phyloP scores from a whole-genome alignment of 1,139 yeast species.

The Kurtzmaniella natalensis region DNA sequence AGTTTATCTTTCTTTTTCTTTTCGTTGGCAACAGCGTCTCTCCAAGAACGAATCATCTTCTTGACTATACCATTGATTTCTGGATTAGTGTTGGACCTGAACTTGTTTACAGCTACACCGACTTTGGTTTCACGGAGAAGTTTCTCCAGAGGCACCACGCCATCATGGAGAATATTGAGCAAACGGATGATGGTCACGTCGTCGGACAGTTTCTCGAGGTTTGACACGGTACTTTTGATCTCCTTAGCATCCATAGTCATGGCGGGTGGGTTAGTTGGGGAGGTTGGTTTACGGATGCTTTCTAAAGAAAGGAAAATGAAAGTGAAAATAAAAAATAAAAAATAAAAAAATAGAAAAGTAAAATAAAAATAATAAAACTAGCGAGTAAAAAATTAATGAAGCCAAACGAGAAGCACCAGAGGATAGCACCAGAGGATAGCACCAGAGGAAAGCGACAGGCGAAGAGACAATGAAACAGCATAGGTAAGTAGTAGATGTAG shows the following conservation, averaged over 20 bases:
- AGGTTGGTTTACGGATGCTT: neutral
- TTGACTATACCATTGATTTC: constrained; percentile 71
- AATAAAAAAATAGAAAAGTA: constrained; percentile 1
- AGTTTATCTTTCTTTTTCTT: constrained; percentile 43
- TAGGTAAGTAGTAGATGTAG: too few relatives aligned
- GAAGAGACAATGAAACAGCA: too few relatives aligned
- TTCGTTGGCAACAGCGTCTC: constrained; percentile 80
- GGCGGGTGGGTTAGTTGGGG: neutral
- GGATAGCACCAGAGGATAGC: too few relatives aligned
- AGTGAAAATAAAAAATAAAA: neutral
- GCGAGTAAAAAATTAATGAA: too few relatives aligned
- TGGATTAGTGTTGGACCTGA: constrained; percentile 61
- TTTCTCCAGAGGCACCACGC: constrained; percentile 80
- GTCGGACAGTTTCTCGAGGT: constrained; percentile 70
- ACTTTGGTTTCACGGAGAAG: constrained; percentile 88
- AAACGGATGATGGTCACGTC: constrained; percentile 65
- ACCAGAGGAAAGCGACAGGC: too few relatives aligned
- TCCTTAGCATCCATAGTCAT: constrained; percentile 72
- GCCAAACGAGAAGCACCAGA: too few relatives aligned
- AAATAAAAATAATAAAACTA: too few relatives aligned
- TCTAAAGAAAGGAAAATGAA: neutral
- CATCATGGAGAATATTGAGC: constrained; percentile 61
- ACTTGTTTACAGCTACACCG: constrained; percentile 94
- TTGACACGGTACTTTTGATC: constrained; percentile 63
- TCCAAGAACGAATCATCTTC: constrained; percentile 82